Evolutionary conservation across 2,329 filamentous ascomycete genomes (phyloP).

Genomic region (Hymenoscyphus fraxineus): DNA sequence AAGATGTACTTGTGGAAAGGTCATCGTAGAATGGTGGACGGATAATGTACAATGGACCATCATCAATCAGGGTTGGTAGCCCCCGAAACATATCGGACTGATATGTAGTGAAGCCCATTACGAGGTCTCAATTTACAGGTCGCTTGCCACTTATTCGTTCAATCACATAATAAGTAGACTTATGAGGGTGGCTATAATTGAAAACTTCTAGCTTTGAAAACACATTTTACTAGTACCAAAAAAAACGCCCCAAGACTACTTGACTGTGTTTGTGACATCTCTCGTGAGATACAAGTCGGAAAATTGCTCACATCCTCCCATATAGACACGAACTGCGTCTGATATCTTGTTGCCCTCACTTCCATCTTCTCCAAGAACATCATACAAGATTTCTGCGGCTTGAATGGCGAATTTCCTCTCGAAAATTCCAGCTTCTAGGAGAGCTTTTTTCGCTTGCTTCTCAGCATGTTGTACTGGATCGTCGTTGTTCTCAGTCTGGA

Average conservation of each 20-base stretch:
- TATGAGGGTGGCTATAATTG: too few species aligned
- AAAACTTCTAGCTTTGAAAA: too few species aligned
- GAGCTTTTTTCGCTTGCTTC: neutral
- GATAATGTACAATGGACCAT: neutral
- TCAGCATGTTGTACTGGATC: neutral
- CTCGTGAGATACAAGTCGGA: neutral
- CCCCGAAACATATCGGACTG: too few species aligned
- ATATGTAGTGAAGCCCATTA: too few species aligned
- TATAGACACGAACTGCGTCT: neutral
- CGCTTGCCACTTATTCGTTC: too few species aligned
- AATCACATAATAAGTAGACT: too few species aligned
- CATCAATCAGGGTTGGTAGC: neutral
- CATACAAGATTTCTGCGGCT: neutral
- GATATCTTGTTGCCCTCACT: neutral
- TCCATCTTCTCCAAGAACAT: neutral
- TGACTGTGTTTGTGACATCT: neutral
- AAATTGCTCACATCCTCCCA: neutral
- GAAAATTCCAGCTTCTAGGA: neutral
- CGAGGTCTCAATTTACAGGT: too few species aligned
- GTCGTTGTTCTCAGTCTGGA: neutral
- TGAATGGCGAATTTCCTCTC: neutral
- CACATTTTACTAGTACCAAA: too few species aligned
- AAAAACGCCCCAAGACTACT: too few species aligned
- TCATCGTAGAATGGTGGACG: neutral
- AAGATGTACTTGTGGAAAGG: neutral